phyloP scores from a whole-genome alignment of 2,329 filamentous ascomycete species.

The Leptographium lundbergii region DNA sequence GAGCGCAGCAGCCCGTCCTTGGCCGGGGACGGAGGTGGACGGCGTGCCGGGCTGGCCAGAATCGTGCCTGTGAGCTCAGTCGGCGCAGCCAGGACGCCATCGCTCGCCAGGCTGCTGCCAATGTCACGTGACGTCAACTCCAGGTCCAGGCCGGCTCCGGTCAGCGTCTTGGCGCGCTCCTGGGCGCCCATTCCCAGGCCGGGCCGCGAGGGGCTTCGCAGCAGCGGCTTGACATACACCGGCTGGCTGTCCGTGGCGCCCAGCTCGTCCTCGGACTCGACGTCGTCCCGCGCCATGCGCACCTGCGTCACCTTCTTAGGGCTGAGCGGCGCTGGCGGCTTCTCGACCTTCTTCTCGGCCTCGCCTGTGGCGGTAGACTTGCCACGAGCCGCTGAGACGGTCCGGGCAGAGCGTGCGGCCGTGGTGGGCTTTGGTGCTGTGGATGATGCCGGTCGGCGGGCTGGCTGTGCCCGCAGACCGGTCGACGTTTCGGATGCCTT shows the following conservation, averaged over 20 bases:
- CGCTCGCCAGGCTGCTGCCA: conserved; percentile 11
- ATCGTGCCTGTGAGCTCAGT: conserved; percentile 26
- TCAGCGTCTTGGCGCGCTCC: not conserved
- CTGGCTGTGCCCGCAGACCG: conserved; percentile 21
- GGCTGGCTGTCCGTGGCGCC: conserved; percentile 30
- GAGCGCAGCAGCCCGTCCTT: conserved; percentile 41
- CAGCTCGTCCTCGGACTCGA: conserved; percentile 47
- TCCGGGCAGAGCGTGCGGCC: conserved; percentile 14
- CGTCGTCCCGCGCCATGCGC: conserved; percentile 27
- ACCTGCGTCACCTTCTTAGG: conserved; percentile 54
- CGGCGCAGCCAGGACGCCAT: conserved; percentile 12
- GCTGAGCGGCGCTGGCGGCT: conserved; percentile 37
- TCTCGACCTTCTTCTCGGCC: conserved; percentile 14
- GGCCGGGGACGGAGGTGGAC: conserved; percentile 36
- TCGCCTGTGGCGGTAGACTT: too few relatives aligned
- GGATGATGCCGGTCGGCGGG: conserved; percentile 9
- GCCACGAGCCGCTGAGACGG: not conserved
- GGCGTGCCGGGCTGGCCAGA: conserved; percentile 43
- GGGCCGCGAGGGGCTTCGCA: conserved; percentile 43
- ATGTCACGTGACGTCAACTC: conserved; percentile 1
- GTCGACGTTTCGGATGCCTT: conserved; percentile 6
- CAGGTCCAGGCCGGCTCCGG: conserved; percentile 2
- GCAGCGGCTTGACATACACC: conserved; percentile 37
- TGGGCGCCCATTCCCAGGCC: conserved; percentile 13
- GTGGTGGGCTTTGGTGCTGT: conserved; percentile 10